Conservation (phyloP, 495 filamentous ascomycete species). For the Tuber indicum region DNA sequence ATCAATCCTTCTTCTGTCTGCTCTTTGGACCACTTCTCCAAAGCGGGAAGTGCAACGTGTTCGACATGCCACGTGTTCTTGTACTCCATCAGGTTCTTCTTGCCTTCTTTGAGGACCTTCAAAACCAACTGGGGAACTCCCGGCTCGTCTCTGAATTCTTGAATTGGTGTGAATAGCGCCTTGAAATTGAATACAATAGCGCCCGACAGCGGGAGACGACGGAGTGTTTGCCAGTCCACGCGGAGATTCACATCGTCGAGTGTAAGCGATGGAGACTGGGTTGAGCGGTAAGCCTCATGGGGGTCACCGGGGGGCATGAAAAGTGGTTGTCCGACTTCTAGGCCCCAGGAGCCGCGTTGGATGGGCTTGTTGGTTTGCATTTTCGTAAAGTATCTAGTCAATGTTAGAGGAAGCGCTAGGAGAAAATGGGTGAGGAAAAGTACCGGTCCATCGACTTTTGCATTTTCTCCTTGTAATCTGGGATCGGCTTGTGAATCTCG, state of each 20-base stretch:
- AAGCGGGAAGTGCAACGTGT: constrained; percentile 61
- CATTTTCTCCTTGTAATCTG: constrained; percentile 90
- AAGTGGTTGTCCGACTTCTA: constrained; percentile 70
- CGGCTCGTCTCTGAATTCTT: constrained; percentile 66
- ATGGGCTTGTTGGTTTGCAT: constrained; percentile 69
- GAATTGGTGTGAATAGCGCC: constrained; percentile 71
- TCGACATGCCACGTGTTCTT: constrained; percentile 82
- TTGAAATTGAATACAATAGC: constrained; percentile 88
- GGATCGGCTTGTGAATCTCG: constrained; percentile 70
- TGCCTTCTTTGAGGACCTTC: constrained; percentile 66
- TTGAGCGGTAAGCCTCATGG: constrained; percentile 53
- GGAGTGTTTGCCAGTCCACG: constrained; percentile 90
- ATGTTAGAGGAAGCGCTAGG: background rate
- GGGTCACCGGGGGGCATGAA: constrained; percentile 73
- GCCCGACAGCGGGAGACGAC: constrained; percentile 69
- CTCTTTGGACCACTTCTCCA: constrained; percentile 63
- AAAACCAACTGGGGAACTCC: constrained; percentile 62
- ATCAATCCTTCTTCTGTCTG: constrained; percentile 61
- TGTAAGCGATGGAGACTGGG: constrained; percentile 53
- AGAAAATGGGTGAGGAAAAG: constrained; percentile 13
- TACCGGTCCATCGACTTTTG: constrained; percentile 79
- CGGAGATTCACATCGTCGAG: constrained; percentile 62
- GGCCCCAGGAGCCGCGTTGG: constrained; percentile 80
- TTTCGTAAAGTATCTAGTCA: constrained; percentile 67
- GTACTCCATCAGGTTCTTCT: constrained; percentile 69